Percentiles rank a stretch among this genome's conserved stretches.
These are phyloP conservation scores for Rhizomucor miehei DNA, from an alignment of 371 early-diverging fungal species.

Conservation along the genomic window DNA sequence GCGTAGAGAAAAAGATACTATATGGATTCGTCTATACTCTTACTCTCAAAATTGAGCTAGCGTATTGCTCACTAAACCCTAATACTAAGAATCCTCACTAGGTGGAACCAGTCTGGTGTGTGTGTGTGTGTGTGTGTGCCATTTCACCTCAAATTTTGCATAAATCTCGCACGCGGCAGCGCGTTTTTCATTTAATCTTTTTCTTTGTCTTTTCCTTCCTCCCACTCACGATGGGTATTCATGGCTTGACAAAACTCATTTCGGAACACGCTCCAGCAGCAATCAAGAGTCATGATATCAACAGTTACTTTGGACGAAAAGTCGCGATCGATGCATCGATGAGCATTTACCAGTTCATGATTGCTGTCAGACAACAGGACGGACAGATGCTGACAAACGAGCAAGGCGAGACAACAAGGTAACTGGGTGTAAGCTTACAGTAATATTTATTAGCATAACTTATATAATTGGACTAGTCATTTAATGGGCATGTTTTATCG, in stretches of 20 bases:
- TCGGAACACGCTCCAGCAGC: constrained; percentile 90
- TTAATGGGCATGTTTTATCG: constrained; percentile 99
- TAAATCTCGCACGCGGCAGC: too few species aligned
- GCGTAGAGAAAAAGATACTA: too few species aligned
- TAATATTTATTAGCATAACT: too few species aligned
- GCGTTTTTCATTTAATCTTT: too few species aligned
- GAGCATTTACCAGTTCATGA: constrained; percentile 99
- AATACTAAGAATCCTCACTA: too few species aligned
- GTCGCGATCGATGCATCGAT: constrained; percentile 99
- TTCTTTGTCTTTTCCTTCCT: too few species aligned
- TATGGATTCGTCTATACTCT: too few species aligned
- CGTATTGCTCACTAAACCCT: too few species aligned
- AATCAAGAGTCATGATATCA: constrained; percentile 81
- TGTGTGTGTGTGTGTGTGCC: too few species aligned
- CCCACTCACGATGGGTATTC: constrained; percentile 77
- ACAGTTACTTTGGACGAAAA: constrained; percentile 93
- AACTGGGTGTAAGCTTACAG: neutral
- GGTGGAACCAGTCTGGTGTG: too few species aligned
- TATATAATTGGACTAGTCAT: constrained; percentile 61
- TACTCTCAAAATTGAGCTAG: too few species aligned
- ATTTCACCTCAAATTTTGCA: too few species aligned
- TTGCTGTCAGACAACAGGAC: constrained; percentile 94
- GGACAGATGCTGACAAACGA: constrained; percentile 89
- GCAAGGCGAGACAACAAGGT: constrained; percentile 94
- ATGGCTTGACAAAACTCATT: constrained; percentile 92